Percentiles rank a stretch among this genome's conserved stretches.
phyloP scores from a whole-genome alignment of 305 asterid genomes.

The Petunia hybrid region DNA sequence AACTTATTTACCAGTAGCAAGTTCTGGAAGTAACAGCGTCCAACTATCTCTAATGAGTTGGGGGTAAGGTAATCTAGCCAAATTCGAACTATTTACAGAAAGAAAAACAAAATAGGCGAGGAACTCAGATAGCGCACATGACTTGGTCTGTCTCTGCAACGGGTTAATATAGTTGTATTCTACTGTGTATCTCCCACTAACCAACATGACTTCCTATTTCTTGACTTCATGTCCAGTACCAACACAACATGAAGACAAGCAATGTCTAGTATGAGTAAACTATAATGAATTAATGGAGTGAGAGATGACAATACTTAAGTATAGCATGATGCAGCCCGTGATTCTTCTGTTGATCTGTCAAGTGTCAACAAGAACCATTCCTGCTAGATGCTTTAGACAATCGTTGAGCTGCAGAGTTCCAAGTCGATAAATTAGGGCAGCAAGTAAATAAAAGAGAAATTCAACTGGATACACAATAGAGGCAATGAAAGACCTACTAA shows the following conservation, averaged over 20 bases:
- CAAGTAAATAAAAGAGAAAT: slow-evolving; percentile 25
- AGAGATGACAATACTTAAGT: slow-evolving; percentile 38
- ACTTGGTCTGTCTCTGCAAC: no score
- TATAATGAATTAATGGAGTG: not conserved
- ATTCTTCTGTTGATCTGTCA: slow-evolving; percentile 69
- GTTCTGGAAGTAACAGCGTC: not conserved
- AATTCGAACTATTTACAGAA: slow-evolving; percentile 6
- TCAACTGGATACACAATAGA: not conserved
- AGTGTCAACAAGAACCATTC: slow-evolving; percentile 69
- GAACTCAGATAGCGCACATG: not conserved
- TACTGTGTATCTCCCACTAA: not conserved
- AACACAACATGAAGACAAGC: slow-evolving; percentile 2
- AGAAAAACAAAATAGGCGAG: not conserved
- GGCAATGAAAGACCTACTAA: not conserved
- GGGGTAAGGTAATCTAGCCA: not conserved
- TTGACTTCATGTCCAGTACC: slow-evolving; percentile 6
- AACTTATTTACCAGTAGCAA: not conserved
- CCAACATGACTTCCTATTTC: not conserved
- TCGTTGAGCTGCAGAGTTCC: slow-evolving; percentile 65
- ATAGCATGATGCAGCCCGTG: slow-evolving; percentile 71
- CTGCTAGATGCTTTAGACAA: slow-evolving; percentile 80
- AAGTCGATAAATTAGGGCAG: slow-evolving; percentile 1
- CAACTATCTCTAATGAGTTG: not conserved
- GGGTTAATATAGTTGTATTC: not conserved
- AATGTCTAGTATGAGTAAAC: not conserved